Evolutionary conservation across 192 early-diverging fungal genomes (phyloP), one percentile per base, ranked within the genome.

Genomic region (Kappamyces sp.): DNA sequence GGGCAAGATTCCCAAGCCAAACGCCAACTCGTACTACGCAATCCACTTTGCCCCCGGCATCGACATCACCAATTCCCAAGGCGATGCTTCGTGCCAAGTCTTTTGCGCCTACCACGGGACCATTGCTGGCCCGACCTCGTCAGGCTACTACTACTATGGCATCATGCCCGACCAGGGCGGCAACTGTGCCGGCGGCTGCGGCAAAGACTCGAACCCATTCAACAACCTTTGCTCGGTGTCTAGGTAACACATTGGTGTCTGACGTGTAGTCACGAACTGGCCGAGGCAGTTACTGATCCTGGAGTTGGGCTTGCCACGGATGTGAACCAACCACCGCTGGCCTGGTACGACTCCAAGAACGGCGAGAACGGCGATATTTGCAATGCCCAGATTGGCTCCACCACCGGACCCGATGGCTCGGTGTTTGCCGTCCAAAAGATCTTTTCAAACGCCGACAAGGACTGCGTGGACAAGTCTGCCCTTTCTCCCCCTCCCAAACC

Each of bases 361-460:
- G 68, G 68, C 36, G 68, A 70, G 61, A 66, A 47, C 37, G 68
- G 49, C 37, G 67, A 68, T 35, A 59, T 65, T 34, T 68, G 67
- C 49, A 65, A 68, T 51, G 51, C 66, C 35, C 48, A 53, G 32
- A 49, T 65, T 35, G 66, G 13, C 9, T n/a, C 35, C 33, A n/a
- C 57, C n/a, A 47, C 61, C n/a, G 64, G 60, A 37, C 34, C 9
- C 34, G 40, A 34, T 12, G 67, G 67, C 6, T 55, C 36, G 4
- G 40, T 13, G 15, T 69, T 36, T 15, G 61, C 55, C 5, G 67
- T 69, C 42, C 66, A 72, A 46, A 71, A 54, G 44, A 7, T 66
- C 3, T 69, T 66, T 55, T 23, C 13, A 10, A 69, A 69, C 52
- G n/a, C 33, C 31, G 52, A 4, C 32, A 57, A 57, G 33, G 34